Evolutionary conservation across 2,329 filamentous ascomycete genomes (phyloP).

Genomic region (Penicillium polonicum): DNA sequence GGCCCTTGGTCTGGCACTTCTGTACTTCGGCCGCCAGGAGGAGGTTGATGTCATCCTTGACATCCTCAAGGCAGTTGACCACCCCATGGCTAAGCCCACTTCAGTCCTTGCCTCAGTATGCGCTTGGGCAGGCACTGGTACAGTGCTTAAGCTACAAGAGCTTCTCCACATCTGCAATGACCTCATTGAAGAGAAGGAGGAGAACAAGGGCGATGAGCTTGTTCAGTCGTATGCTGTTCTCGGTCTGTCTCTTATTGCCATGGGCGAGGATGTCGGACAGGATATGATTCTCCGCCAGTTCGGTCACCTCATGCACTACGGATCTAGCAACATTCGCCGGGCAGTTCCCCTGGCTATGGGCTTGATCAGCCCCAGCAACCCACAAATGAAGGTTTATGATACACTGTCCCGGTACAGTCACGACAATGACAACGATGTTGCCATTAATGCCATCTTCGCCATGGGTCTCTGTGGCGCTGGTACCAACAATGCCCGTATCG

Average conservation of each 20-base stretch:
- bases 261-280: conserved; percentile 97
- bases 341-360: conserved; percentile 96
- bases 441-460: conserved; percentile 97
- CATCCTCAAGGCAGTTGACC: conserved; percentile 93
- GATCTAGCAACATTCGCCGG: conserved; percentile 93
- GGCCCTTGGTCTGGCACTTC: conserved; percentile 83
- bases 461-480: conserved; percentile 97
- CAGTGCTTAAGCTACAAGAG: conserved; percentile 95
- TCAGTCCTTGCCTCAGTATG: conserved; percentile 93
- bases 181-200: conserved; percentile 88
- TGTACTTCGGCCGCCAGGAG: conserved; percentile 96
- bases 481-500: conserved; percentile 95
- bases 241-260: conserved; percentile 88
- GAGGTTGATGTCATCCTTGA: conserved; percentile 98
- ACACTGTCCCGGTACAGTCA: conserved; percentile 96
- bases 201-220: conserved; percentile 93
- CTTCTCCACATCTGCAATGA: conserved; percentile 97
- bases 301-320: conserved; percentile 98
- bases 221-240: conserved; percentile 95
- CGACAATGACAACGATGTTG: conserved; percentile 97
- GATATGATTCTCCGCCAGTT: conserved; percentile 99
- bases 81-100: conserved; percentile 95
- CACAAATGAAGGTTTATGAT: conserved; percentile 99
- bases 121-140: conserved; percentile 95
- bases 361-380: conserved; percentile 93